A percentile compares a stretch with the other conserved stretches of the same genome.
phyloP scores from a whole-genome alignment of 2,329 filamentous ascomycete species.

The Diaporthe australafricana region DNA sequence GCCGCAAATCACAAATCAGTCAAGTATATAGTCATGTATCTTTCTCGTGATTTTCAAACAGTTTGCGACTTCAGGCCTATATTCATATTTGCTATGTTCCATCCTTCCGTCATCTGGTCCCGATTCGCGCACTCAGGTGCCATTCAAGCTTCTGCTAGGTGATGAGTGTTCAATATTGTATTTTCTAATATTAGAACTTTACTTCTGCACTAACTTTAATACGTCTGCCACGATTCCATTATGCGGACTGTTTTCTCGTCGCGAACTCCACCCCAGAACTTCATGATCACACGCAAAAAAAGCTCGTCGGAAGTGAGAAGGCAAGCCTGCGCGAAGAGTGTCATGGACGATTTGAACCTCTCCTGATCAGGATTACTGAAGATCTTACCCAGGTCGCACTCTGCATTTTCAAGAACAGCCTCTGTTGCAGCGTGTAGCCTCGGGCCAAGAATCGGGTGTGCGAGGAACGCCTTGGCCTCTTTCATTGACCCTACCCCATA shows the following conservation, averaged over 20 bases:
- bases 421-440: conserved; percentile 8
- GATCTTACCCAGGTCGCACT: conserved; percentile 28
- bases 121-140: too few relatives aligned
- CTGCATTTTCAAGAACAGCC: conserved; percentile 3
- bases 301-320: not conserved
- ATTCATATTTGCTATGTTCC: too few relatives aligned
- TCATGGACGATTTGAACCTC: conserved; percentile 19
- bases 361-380: not conserved
- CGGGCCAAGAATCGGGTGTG: conserved; percentile 1
- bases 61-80: too few relatives aligned
- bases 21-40: too few relatives aligned
- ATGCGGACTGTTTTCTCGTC: conserved; percentile 4
- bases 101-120: too few relatives aligned
- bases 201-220: too few relatives aligned
- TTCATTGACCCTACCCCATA: conserved; percentile 19
- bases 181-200: not conserved
- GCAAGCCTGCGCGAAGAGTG: conserved; percentile 16
- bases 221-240: not conserved
- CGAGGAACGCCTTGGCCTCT: conserved; percentile 29
- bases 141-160: too few relatives aligned
- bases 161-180: not conserved
- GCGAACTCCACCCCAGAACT: not conserved
- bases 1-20: too few relatives aligned
- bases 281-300: not conserved
- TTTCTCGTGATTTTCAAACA: too few relatives aligned